phyloP scores from a whole-genome alignment of 805 yeast genomes.

The Brettanomyces naardenensis region DNA sequence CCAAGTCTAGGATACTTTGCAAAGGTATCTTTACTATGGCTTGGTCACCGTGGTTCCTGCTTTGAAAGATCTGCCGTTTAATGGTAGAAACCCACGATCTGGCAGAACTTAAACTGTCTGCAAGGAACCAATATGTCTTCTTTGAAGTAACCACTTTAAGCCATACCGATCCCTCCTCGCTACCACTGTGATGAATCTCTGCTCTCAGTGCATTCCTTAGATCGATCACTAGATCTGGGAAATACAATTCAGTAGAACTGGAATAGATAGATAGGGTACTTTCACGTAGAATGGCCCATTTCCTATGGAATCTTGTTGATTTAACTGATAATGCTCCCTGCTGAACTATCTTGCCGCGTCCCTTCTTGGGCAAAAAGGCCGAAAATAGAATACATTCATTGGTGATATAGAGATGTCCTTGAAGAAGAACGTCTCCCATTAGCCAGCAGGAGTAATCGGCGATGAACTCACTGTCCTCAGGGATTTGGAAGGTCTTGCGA shows the following conservation, averaged over 20 bases:
- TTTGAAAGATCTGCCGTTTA: constrained; percentile 70
- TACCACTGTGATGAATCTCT: constrained; percentile 32
- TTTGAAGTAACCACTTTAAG: constrained; percentile 53
- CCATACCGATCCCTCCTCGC: constrained; percentile 26
- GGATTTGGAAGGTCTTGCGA: constrained; percentile 33
- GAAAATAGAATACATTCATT: constrained; percentile 56
- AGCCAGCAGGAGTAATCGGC: constrained; percentile 76
- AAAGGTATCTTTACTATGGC: constrained; percentile 75
- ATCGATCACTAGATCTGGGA: constrained; percentile 73
- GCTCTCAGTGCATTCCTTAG: constrained; percentile 55
- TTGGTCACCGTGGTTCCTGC: constrained; percentile 60
- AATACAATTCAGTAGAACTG: constrained; percentile 73
- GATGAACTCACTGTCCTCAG: constrained; percentile 45
- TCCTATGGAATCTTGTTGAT: constrained; percentile 38
- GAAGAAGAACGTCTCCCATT: constrained; percentile 71
- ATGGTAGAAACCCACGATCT: constrained; percentile 71
- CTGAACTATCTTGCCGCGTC: constrained; percentile 33
- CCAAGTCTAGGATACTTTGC: constrained; percentile 54
- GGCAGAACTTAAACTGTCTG: constrained; percentile 69
- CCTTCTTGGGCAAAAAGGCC: constrained; percentile 62
- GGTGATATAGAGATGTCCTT: constrained; percentile 79
- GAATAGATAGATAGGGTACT: constrained; percentile 62
- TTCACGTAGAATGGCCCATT: constrained; percentile 75
- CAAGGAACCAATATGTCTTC: constrained; percentile 54
- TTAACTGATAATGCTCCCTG: constrained; percentile 45